Evolutionary conservation across 139 green algal genomes (phyloP).

Genomic region (Ostreobium quekettii): DNA sequence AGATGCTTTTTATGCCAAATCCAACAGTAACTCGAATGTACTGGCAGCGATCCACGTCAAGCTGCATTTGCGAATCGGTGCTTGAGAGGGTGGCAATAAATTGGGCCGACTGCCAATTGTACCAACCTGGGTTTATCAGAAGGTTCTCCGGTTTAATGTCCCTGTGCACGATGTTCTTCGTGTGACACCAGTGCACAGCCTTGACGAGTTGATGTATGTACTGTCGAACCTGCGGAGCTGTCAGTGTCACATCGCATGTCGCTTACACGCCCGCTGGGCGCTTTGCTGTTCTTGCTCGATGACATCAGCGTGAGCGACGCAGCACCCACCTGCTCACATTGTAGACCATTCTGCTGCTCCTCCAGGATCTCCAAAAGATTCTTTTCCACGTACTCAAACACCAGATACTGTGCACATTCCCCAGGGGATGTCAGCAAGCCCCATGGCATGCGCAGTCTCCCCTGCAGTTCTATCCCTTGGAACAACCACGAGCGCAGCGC

Average conservation of each 20-base stretch:
- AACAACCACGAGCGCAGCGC: no score
- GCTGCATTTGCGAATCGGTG: no score
- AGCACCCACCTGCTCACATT: slow-evolving; percentile 36
- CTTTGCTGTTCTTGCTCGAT: no score
- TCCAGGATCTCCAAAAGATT: slow-evolving; percentile 76
- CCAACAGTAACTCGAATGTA: no score
- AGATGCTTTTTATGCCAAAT: no score
- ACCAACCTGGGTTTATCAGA: slow-evolving; percentile 45
- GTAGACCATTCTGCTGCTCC: slow-evolving; percentile 44
- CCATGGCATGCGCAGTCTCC: no score
- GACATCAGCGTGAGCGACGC: no score
- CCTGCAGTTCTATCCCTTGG: no score
- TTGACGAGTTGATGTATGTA: slow-evolving; percentile 69
- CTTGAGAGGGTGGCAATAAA: no score
- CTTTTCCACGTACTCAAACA: slow-evolving; percentile 85
- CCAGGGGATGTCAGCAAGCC: no score
- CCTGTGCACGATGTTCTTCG: slow-evolving; percentile 56
- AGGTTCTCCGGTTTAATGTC: slow-evolving; percentile 85
- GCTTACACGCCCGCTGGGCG: not conserved
- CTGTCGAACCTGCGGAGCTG: slow-evolving; percentile 28
- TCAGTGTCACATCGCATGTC: not conserved
- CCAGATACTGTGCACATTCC: slow-evolving; percentile 66
- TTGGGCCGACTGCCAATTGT: no score
- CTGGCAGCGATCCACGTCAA: no score
- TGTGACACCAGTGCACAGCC: slow-evolving; percentile 60